Evolutionary conservation across 75 land plant species (phyloP).

Genomic region (Sequoia sempervirens): DNA sequence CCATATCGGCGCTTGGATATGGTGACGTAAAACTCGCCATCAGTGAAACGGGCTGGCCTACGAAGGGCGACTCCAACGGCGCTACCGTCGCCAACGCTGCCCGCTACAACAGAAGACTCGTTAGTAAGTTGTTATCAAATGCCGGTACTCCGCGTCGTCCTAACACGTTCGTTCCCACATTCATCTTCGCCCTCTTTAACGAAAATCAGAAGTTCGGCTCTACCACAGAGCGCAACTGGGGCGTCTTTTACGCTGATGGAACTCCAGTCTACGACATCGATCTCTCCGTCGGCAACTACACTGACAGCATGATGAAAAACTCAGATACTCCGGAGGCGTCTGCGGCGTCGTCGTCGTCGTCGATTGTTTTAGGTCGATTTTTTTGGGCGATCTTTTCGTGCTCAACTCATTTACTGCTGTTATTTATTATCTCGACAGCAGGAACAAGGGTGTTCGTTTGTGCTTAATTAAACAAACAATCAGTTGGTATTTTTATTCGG

Average conservation of each 20-base stretch:
- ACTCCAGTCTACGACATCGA: slow-evolving; percentile 67
- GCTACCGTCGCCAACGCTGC: slow-evolving; percentile 12
- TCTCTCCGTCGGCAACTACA: slow-evolving; percentile 12
- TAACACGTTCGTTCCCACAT: slow-evolving; percentile 54
- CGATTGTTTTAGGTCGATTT: no score
- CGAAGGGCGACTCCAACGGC: slow-evolving; percentile 9
- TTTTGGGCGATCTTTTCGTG: no score
- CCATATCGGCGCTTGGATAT: slow-evolving; percentile 9
- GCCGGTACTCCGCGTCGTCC: slow-evolving; percentile 61
- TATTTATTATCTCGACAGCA: no score
- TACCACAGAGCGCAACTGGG: slow-evolving; percentile 61
- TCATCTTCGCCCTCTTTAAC: slow-evolving; percentile 66
- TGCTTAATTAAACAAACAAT: no score
- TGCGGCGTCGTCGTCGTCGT: no score
- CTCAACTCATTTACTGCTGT: no score
- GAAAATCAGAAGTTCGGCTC: slow-evolving; percentile 63
- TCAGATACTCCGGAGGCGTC: no score
- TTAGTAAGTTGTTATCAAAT: slow-evolving; percentile 45
- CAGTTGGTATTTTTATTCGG: no score
- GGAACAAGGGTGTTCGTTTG: no score
- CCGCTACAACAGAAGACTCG: slow-evolving; percentile 52
- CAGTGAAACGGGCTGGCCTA: slow-evolving; percentile 35
- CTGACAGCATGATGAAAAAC: neutral
- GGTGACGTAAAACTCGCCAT: slow-evolving; percentile 6
- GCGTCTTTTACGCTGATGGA: slow-evolving; percentile 62